Conservation (phyloP, 148 eudicot species). For the Nyssa sinensis region DNA sequence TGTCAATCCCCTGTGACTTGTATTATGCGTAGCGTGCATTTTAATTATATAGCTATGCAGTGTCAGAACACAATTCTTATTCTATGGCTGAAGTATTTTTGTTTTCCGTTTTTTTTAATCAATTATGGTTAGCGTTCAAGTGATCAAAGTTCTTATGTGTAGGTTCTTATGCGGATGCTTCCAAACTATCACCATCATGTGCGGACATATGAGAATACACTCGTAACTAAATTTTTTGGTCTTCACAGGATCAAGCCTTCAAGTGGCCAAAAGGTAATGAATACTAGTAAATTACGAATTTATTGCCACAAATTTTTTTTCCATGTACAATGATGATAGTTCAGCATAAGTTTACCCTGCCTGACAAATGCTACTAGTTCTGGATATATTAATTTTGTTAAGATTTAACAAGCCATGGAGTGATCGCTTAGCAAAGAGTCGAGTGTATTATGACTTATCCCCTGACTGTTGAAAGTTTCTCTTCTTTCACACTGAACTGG, state of each 20-base stretch:
- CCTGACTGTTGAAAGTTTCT: conserved; percentile 3
- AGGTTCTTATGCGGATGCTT: conserved; percentile 96
- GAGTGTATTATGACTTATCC: not conserved
- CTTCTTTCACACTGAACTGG: not conserved
- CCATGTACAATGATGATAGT: not conserved
- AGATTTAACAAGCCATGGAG: not conserved
- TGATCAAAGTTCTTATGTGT: conserved; percentile 22
- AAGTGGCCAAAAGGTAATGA: conserved; percentile 93
- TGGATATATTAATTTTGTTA: not conserved
- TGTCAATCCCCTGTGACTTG: not conserved
- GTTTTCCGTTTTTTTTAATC: not conserved
- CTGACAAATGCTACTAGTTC: not conserved
- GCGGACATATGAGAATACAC: conserved; percentile 81
- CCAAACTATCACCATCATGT: conserved; percentile 88
- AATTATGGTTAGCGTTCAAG: conserved; percentile 6
- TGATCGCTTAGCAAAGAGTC: not conserved
- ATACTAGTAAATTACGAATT: not conserved
- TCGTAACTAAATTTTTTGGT: conserved; percentile 95
- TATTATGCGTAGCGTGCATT: not conserved
- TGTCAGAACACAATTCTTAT: conserved; percentile 3
- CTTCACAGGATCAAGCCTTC: conserved; percentile 93
- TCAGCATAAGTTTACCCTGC: not conserved
- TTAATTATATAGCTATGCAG: not conserved
- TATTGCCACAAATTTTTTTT: not conserved
- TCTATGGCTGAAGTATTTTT: not conserved